A percentile compares a stretch with the other conserved stretches of the same genome.
Conservation (phyloP, 2,329 filamentous ascomycete species). For the Fusarium agapanthi region DNA sequence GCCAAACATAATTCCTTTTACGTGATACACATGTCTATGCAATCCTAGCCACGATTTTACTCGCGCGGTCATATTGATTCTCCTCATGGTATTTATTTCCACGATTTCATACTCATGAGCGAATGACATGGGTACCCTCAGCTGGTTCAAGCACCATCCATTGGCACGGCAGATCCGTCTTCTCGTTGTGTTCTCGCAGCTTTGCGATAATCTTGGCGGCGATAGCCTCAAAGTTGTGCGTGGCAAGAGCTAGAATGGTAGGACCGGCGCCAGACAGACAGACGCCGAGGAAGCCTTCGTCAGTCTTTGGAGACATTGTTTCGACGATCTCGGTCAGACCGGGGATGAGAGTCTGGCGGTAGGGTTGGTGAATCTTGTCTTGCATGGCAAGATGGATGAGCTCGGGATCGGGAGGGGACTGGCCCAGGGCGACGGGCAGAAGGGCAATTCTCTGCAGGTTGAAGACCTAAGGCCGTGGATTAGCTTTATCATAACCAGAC, state of each 20-base stretch:
- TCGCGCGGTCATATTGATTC: background rate
- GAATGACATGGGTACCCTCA: constrained; percentile 67
- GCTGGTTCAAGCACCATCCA: constrained; percentile 93
- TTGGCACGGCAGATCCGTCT: constrained; percentile 77
- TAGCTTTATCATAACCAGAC: background rate
- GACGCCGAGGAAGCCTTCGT: constrained; percentile 89
- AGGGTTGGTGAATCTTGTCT: constrained; percentile 97
- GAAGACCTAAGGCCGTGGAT: constrained; percentile 70
- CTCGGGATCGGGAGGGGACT: constrained; percentile 88
- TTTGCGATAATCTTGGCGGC: constrained; percentile 79
- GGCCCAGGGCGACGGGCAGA: constrained; percentile 86
- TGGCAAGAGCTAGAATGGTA: constrained; percentile 92
- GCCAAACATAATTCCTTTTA: background rate
- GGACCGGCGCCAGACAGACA: constrained; percentile 95
- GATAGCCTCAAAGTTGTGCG: constrained; percentile 87
- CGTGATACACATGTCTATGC: background rate
- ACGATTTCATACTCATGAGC: constrained; percentile 35
- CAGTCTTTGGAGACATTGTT: constrained; percentile 86
- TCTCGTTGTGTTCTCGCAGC: constrained; percentile 68
- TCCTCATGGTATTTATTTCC: background rate
- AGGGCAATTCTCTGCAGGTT: constrained; percentile 95
- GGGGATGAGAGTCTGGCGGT: constrained; percentile 90
- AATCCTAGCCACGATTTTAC: background rate
- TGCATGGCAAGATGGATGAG: constrained; percentile 99
- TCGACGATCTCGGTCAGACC: constrained; percentile 90